Evolutionary conservation across 2,329 filamentous ascomycete genomes (phyloP).

Genomic region (Trichophyton benhamiae): DNA sequence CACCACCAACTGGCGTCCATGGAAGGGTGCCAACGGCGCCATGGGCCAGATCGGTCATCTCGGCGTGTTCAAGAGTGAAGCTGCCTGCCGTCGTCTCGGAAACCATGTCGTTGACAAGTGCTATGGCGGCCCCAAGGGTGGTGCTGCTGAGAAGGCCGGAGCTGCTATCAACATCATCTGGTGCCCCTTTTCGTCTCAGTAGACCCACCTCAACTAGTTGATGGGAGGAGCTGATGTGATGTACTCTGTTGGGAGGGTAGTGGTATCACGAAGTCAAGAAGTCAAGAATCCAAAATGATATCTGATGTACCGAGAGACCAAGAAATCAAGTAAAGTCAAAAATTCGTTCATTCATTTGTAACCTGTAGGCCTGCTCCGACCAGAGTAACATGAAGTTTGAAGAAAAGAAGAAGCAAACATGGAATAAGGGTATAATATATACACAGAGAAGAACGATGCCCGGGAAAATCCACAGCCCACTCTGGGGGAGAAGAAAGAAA

Average conservation of each 20-base stretch:
- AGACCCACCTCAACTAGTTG: no score
- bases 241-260: not conserved
- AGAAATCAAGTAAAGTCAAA: not conserved
- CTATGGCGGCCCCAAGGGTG: not conserved
- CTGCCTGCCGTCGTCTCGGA: not conserved
- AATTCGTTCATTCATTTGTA: constrained; percentile 2
- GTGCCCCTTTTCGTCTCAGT: not conserved
- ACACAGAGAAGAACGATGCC: not conserved
- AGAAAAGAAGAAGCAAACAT: not conserved
- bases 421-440: not conserved
- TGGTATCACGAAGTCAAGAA: not conserved
- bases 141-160: not conserved
- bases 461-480: not conserved
- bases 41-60: constrained; percentile 1
- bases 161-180: constrained; percentile 2
- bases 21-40: not conserved
- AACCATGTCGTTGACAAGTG: not conserved
- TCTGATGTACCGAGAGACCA: not conserved
- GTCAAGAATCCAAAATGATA: not conserved
- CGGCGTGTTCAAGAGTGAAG: not conserved
- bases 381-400: not conserved
- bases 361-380: not conserved
- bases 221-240: not conserved
- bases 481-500: not conserved
- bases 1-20: not conserved